phyloP scores from a whole-genome alignment of 257 asterid species.

The Solanum paucissectum region DNA sequence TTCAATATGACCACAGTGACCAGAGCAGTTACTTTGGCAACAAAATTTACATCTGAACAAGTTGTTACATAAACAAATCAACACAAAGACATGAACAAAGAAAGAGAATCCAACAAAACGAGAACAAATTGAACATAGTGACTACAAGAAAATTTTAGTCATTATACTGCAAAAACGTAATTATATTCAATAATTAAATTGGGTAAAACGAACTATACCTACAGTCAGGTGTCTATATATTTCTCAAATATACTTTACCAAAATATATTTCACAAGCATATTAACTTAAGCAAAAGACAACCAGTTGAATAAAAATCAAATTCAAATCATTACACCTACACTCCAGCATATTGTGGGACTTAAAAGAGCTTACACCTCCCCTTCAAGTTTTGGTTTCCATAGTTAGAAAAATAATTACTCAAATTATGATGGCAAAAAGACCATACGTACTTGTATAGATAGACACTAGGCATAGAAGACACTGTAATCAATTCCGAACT shows the following conservation, averaged over 20 bases:
- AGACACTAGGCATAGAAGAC: neutral
- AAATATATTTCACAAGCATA: neutral
- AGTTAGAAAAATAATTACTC: neutral
- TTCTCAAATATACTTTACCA: neutral
- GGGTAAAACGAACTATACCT: neutral
- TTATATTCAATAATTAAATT: neutral
- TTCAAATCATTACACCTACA: neutral
- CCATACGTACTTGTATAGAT: neutral
- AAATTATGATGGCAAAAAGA: neutral
- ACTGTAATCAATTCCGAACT: neutral
- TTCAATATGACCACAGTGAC: conserved; percentile 90
- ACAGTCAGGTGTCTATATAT: neutral
- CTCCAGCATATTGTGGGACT: neutral
- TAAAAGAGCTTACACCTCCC: neutral
- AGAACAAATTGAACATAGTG: neutral
- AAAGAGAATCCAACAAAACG: neutral
- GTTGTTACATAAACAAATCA: neutral
- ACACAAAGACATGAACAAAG: neutral
- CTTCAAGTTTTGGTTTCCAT: neutral
- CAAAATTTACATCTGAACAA: conserved; percentile 74
- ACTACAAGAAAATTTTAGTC: neutral
- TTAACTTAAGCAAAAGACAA: neutral
- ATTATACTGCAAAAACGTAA: neutral
- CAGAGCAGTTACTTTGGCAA: conserved; percentile 58
- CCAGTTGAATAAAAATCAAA: neutral